Evolutionary conservation across 495 filamentous ascomycete genomes (phyloP), one percentile per base, ranked within the genome.

Genomic region (Neurospora sp.): DNA sequence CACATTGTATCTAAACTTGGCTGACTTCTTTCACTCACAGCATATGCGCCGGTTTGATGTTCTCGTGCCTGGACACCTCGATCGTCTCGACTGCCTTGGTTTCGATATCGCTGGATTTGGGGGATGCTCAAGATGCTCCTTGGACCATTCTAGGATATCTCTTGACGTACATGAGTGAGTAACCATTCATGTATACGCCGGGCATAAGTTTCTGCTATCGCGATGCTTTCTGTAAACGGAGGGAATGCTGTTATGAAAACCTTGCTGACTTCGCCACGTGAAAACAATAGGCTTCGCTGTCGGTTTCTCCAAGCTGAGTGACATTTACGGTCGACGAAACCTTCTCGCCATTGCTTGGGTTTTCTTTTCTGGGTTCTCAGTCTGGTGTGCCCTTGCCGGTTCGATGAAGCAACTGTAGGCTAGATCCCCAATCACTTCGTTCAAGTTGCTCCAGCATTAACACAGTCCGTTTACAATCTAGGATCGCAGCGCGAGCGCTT

Each of bases 31-130:
- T 14, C 44, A 44, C 54, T n/a, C 5, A 46, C 74, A 91, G 88
- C 40, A 82, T 90, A 46, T 80, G 86, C 39, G 75, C 88, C 20
- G 84, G 85, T 23, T 85, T 91, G 41, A 85, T 90, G 38, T 86
- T 91, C 31, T 87, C 87, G 16, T 89, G 86, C 70, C 76, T 91
- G 12, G 89, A 91, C 72, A 86, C 86, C n/a, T 88, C 89, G 0
- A 90, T 91, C 69, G 86, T 91, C 16, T 87, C 88, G 46, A 91
- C 90, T 0, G 86, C 90, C 3, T 83, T 91, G 7, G 85, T 90
- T 18, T 85, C 85, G 12, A 90, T 91, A 69, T 88, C 86, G 3
- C 82, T 85, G 59, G 85, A 86, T 31, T 77, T 91, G 27, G 74
- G 85, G 8, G 83, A 88, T 44, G 88, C 88, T 72, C 78, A 85